These are phyloP conservation scores for Phytophthora litchii DNA, from an alignment of 352 stramenopile species.

Conservation along the genomic window DNA sequence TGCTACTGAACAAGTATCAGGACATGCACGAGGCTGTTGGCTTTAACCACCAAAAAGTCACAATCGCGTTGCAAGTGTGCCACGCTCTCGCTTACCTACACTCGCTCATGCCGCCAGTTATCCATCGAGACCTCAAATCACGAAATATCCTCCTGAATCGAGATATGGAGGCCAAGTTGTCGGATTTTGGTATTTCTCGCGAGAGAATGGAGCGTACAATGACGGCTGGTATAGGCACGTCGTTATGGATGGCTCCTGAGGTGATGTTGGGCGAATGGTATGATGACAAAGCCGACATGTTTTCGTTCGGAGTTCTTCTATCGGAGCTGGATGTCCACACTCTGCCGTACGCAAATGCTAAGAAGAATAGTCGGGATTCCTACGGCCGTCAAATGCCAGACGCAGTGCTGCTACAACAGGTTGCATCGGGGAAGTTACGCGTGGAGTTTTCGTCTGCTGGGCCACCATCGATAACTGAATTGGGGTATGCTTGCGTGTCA, in stretches of 20 bases:
- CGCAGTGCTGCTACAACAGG: constrained; percentile 17
- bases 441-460: constrained; percentile 29
- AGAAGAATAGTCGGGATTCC: constrained; percentile 22
- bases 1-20: constrained; percentile 46
- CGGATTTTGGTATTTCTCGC: constrained; percentile 40
- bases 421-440: constrained; percentile 19
- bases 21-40: constrained; percentile 10
- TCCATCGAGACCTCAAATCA: constrained; percentile 42
- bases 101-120: constrained; percentile 30
- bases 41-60: constrained; percentile 46
- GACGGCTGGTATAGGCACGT: constrained; percentile 30
- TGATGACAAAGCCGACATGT: constrained; percentile 37
- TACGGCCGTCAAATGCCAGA: constrained; percentile 17
- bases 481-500: constrained; percentile 21
- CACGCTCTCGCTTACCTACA: constrained; percentile 52
- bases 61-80: constrained; percentile 48
- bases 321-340: constrained; percentile 34
- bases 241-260: constrained; percentile 42
- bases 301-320: constrained; percentile 38
- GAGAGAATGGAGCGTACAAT: constrained; percentile 33
- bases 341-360: constrained; percentile 29
- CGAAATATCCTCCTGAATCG: constrained; percentile 37
- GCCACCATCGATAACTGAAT: constrained; percentile 9
- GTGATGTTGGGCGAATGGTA: constrained; percentile 24
- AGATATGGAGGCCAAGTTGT: constrained; percentile 34